Evolutionary conservation across 768 basidiomycete species (phyloP).

Genomic region (Leccinum fibrillosum): DNA sequence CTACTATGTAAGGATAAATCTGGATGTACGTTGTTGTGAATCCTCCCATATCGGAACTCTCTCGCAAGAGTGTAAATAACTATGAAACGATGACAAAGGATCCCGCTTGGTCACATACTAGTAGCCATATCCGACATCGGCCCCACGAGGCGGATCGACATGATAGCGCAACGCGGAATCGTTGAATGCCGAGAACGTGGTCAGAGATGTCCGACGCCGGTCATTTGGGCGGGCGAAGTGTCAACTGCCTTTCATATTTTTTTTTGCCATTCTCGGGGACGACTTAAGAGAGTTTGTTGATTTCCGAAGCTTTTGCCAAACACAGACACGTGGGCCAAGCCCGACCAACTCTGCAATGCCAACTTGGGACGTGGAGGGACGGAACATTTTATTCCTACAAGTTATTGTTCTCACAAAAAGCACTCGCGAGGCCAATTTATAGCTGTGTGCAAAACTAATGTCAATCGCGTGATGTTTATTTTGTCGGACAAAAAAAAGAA

Average conservation of each 20-base stretch:
- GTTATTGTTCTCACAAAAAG: too few species aligned
- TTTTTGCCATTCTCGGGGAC: conserved; percentile 15
- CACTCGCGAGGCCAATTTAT: not conserved
- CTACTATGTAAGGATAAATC: too few species aligned
- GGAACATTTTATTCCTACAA: too few species aligned
- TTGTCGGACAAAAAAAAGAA: too few species aligned
- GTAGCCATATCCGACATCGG: conserved; percentile 63
- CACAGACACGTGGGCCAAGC: conserved; percentile 11
- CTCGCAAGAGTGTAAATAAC: conserved; percentile 32
- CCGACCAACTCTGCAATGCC: not conserved
- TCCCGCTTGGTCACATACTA: conserved; percentile 66
- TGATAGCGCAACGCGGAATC: conserved; percentile 72
- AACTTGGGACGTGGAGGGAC: too few species aligned
- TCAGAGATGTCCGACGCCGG: conserved; percentile 24
- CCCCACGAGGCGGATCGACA: conserved; percentile 59
- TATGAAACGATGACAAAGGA: not conserved
- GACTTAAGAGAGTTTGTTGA: conserved; percentile 11
- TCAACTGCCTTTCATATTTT: conserved; percentile 3
- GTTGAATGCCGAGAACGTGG: conserved; percentile 52
- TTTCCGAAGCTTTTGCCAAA: conserved; percentile 25
- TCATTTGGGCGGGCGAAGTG: not conserved
- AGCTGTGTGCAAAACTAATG: too few species aligned
- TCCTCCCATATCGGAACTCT: not conserved
- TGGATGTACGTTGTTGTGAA: too few species aligned
- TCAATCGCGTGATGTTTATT: too few species aligned